A percentile compares a stretch with the other conserved stretches of the same genome.
These are phyloP conservation scores for Triangularia verruculosa DNA, from an alignment of 2,329 filamentous ascomycete species.

Conservation along the genomic window DNA sequence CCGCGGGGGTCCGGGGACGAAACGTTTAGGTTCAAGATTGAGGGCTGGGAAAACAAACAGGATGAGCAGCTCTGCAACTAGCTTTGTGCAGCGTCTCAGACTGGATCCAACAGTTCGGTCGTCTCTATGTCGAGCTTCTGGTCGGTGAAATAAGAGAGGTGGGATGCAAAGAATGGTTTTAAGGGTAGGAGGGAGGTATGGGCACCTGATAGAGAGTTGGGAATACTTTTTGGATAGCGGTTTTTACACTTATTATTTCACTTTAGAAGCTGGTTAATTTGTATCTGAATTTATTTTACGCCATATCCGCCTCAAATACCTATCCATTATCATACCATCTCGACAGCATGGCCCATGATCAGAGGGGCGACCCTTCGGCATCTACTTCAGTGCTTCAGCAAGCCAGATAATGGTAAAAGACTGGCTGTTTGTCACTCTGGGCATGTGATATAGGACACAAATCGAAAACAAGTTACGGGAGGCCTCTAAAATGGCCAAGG, in stretches of 20 bases:
- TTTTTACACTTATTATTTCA: background rate
- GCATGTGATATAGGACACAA: too few species aligned
- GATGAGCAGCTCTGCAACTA: slow-evolving; percentile 18
- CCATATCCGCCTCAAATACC: background rate
- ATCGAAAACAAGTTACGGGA: too few species aligned
- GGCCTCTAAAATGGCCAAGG: too few species aligned
- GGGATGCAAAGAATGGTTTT: too few species aligned
- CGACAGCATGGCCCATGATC: too few species aligned
- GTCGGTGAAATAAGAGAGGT: background rate
- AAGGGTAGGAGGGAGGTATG: background rate
- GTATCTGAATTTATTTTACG: background rate
- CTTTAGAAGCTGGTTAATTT: background rate
- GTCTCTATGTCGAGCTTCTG: background rate
- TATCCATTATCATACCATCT: too few species aligned
- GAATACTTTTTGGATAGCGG: background rate
- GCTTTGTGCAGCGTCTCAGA: background rate
- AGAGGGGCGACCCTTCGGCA: too few species aligned
- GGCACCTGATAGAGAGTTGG: background rate
- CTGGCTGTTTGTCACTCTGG: too few species aligned
- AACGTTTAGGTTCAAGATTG: slow-evolving; percentile 54
- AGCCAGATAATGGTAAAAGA: too few species aligned
- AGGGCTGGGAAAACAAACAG: slow-evolving; percentile 49
- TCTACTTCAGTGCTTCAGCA: too few species aligned
- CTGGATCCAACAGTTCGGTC: background rate
- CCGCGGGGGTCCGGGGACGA: slow-evolving; percentile 54